phyloP scores from a whole-genome alignment of 2,329 filamentous ascomycete genomes.

The Talaromyces verruculosus region DNA sequence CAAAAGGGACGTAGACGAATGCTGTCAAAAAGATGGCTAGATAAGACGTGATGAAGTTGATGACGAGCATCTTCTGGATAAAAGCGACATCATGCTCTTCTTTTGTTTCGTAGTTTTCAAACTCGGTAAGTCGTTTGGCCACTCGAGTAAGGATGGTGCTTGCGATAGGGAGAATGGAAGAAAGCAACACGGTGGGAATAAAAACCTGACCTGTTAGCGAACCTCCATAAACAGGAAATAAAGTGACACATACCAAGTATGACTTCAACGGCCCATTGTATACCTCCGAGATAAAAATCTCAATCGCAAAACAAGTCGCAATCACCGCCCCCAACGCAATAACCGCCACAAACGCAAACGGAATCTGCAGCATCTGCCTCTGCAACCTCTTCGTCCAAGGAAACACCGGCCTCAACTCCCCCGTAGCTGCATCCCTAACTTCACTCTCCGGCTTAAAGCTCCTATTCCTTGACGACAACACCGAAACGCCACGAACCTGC shows the following conservation, averaged over 20 bases:
- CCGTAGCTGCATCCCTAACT: conserved; percentile 75
- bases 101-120: conserved; percentile 90
- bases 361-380: conserved; percentile 80
- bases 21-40: conserved; percentile 85
- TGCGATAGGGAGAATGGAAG: conserved; percentile 75
- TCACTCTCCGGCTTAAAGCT: conserved; percentile 80
- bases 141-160: conserved; percentile 76
- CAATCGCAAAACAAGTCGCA: conserved; percentile 84
- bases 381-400: conserved; percentile 74
- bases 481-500: conserved; percentile 84
- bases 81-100: conserved; percentile 80
- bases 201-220: conserved; percentile 62
- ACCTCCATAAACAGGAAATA: conserved; percentile 4
- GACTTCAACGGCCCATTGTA: conserved; percentile 88
- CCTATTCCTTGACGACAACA: conserved; percentile 72
- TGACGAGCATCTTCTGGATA: conserved; percentile 91
- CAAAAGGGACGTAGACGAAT: conserved; percentile 94
- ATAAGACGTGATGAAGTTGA: conserved; percentile 97
- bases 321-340: conserved; percentile 80
- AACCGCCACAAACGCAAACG: conserved; percentile 78
- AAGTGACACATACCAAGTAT: conserved; percentile 63
- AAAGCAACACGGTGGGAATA: conserved; percentile 83
- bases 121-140: conserved; percentile 74
- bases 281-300: conserved; percentile 94
- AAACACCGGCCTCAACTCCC: conserved; percentile 75